Evolutionary conservation across 257 asterid species (phyloP), one percentile per base, ranked within the genome.

Genomic region (Solanum ossicruentum): DNA sequence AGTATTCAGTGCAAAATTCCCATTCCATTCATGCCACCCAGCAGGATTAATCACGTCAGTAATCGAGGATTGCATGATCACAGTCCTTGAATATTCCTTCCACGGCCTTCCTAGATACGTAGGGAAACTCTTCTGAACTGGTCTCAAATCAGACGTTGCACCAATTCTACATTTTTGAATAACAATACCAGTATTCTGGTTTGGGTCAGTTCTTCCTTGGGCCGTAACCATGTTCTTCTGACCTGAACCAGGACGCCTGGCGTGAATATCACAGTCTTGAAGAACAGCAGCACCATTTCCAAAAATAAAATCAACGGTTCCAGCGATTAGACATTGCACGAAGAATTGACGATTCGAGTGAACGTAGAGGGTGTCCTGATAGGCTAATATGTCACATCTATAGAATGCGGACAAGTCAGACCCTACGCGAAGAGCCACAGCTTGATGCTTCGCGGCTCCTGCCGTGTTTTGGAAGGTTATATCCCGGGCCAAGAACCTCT

Each of bases 1-100:
- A 0, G 97, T 92, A 71, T 67, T 41, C 3, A 92, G 87, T n/a
- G 95, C 97, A 41, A 92, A 92, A 52, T 82, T 84, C 0, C 93
- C 97, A n/a, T 70, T 65, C 97, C 97, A 93, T 85, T 91, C 94
- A 66, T 85, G 88, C 94, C 95, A 93, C 1, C 97, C 97, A 3
- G 84, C 89, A 7, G 97, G 88, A 36, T 89, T 72, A 4, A 93
- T 87, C 2, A 92, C 94, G 17, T 92, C 89, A 6, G 94, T 70
- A 15, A 93, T 92, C 13, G 91, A 55, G 6, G 93, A 88, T 20
- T 91, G 94, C 93, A 93, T 91, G 1, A 92, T 51, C 84, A 93
- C 93, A n/a, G 97, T 93, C 80, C 97, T 89, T 0, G 95, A 86
- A 26, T 93, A 92, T 26, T 88, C 90, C 39, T 92, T 91, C 94